Conservation (phyloP, 1,284 basidiomycete species). For the Leccinum subrobustum region DNA sequence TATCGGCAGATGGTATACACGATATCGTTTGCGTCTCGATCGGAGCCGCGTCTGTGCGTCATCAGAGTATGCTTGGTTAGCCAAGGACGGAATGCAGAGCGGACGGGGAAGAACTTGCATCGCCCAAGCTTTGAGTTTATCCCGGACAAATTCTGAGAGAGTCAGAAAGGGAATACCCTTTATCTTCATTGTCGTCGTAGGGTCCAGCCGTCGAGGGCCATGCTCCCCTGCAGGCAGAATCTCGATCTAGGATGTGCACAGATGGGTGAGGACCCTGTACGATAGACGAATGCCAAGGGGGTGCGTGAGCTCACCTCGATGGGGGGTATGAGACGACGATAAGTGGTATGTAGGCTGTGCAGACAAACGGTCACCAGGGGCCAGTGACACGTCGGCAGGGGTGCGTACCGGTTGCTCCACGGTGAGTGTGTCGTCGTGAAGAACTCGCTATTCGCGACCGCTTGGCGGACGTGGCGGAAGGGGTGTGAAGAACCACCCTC, state of each 20-base stretch:
- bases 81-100: background rate
- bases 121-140: constrained; percentile 74
- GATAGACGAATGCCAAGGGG: constrained; percentile 11
- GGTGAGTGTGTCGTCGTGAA: constrained; percentile 48
- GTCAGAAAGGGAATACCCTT: constrained; percentile 73
- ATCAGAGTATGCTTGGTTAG: constrained; percentile 5
- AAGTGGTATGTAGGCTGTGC: constrained; percentile 53
- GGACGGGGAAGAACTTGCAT: constrained; percentile 49
- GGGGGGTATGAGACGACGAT: constrained; percentile 47
- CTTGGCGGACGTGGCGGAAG: constrained; percentile 55
- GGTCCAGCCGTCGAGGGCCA: constrained; percentile 70
- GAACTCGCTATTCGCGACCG: constrained; percentile 42
- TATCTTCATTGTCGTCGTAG: constrained; percentile 59
- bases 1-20: constrained; percentile 62
- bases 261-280: background rate
- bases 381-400: constrained; percentile 14
- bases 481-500: constrained; percentile 51
- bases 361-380: constrained; percentile 15
- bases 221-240: constrained; percentile 77
- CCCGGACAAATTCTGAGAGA: constrained; percentile 75
- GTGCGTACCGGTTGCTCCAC: constrained; percentile 51
- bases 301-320: constrained; percentile 37
- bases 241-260: constrained; percentile 56
- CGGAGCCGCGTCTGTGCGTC: constrained; percentile 53
- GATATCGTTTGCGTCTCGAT: constrained; percentile 73